phyloP scores from a whole-genome alignment of 164 flowering plant genomes.

The Stephania yunnanensis region DNA sequence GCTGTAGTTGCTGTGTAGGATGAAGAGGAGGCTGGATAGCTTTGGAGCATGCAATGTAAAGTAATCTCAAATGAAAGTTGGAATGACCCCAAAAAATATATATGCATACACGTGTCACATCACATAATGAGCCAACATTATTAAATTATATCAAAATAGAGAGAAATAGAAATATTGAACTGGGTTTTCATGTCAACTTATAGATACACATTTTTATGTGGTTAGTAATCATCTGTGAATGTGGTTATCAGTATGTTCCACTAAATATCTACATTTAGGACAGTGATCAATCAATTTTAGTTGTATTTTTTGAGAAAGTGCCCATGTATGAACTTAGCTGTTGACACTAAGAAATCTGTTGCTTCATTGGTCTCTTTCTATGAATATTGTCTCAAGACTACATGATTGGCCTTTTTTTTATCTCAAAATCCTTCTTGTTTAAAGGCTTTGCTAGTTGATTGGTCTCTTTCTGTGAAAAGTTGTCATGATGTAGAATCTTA shows the following conservation, averaged over 20 bases:
- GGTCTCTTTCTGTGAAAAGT: slow-evolving; percentile 1
- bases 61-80: neutral
- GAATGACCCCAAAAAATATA: neutral
- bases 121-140: too few relatives aligned
- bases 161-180: too few relatives aligned
- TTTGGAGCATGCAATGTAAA: too few relatives aligned
- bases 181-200: too few relatives aligned
- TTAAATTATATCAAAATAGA: too few relatives aligned
- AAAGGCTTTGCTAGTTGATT: neutral
- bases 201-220: neutral
- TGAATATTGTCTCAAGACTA: neutral
- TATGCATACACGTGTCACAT: neutral
- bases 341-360: neutral
- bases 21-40: too few relatives aligned
- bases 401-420: neutral
- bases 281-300: too few relatives aligned
- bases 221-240: neutral
- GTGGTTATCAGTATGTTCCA: neutral
- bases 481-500: neutral
- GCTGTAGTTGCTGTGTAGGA: neutral
- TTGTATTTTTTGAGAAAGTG: too few relatives aligned
- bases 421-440: neutral
- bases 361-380: neutral
- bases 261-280: too few relatives aligned
- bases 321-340: neutral